These are phyloP conservation scores for Zymoseptoria ardabiliae DNA, from an alignment of 2,329 filamentous ascomycete species.

Conservation along the genomic window DNA sequence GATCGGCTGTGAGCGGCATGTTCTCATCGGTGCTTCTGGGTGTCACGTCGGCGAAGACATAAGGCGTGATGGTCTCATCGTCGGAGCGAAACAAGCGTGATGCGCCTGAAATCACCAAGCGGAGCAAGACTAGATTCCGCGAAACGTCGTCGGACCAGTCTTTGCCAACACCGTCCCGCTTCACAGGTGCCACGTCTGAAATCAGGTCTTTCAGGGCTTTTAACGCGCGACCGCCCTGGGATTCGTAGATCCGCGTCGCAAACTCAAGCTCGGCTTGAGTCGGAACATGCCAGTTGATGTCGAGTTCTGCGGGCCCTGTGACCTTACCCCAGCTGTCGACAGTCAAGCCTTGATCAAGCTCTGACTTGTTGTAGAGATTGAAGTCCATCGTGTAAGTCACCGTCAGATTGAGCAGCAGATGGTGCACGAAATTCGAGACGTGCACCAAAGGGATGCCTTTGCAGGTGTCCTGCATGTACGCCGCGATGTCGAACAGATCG, in stretches of 20 bases:
- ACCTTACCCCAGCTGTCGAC: conserved; percentile 77
- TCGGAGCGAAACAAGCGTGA: conserved; percentile 79
- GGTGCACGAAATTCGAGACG: conserved; percentile 95
- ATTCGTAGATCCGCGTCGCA: conserved; percentile 80
- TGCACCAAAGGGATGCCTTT: conserved; percentile 90
- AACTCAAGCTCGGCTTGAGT: conserved; percentile 74
- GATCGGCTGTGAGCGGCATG: conserved; percentile 19
- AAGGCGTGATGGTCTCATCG: conserved; percentile 32
- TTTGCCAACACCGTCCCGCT: conserved; percentile 90
- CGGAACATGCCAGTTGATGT: conserved; percentile 86
- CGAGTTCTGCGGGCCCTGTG: conserved; percentile 66
- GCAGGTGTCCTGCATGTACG: conserved; percentile 95
- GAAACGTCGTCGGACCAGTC: conserved; percentile 98
- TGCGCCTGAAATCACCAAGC: conserved; percentile 83
- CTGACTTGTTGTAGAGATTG: conserved; percentile 73
- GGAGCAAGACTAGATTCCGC: conserved; percentile 75
- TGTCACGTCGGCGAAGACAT: conserved; percentile 47
- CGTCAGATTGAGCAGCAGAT: conserved; percentile 87
- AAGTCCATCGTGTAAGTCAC: conserved; percentile 91
- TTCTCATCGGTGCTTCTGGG: conserved; percentile 35
- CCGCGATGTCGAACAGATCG: conserved; percentile 81
- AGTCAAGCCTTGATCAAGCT: conserved; percentile 63
- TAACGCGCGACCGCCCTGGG: conserved; percentile 70
- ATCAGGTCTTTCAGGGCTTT: conserved; percentile 71
- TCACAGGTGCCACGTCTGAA: conserved; percentile 71